These are phyloP conservation scores for Apiospora sp. DNA, from an alignment of 2,329 filamentous ascomycete species.

Conservation along the genomic window DNA sequence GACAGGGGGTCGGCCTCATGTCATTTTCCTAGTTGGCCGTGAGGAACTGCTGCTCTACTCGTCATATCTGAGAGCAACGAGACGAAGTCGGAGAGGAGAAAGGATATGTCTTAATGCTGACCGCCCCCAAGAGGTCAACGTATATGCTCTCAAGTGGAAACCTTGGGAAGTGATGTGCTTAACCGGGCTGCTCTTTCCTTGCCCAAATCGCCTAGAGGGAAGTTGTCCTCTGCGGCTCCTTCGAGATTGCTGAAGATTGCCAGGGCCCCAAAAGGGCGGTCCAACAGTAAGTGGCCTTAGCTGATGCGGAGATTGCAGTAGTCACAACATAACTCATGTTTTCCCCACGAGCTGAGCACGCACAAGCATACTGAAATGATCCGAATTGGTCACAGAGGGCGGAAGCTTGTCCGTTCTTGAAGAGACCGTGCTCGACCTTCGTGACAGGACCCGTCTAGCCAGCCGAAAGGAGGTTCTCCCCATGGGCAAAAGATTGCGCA, in stretches of 20 bases:
- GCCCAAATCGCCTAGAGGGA: slow-evolving; percentile 32
- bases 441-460: slow-evolving; percentile 27
- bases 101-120: slow-evolving; percentile 40
- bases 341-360: slow-evolving; percentile 47
- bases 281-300: slow-evolving; percentile 37
- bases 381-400: slow-evolving; percentile 48
- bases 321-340: slow-evolving; percentile 48
- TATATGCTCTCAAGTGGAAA: slow-evolving; percentile 37
- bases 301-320: slow-evolving; percentile 49
- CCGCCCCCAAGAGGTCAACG: slow-evolving; percentile 38
- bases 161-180: slow-evolving; percentile 41
- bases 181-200: slow-evolving; percentile 38
- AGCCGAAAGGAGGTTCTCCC: slow-evolving; percentile 21
- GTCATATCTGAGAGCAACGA: slow-evolving; percentile 34
- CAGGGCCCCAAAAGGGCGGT: slow-evolving; percentile 11
- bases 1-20: slow-evolving; percentile 33
- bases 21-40: slow-evolving; percentile 26
- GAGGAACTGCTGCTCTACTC: slow-evolving; percentile 33
- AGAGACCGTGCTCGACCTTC: slow-evolving; percentile 29
- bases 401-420: slow-evolving; percentile 36
- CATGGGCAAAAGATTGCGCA: neutral
- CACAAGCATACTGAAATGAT: slow-evolving; percentile 50
- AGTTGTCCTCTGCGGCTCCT: slow-evolving; percentile 44
- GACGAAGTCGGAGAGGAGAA: slow-evolving; percentile 28
- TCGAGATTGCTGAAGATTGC: slow-evolving; percentile 47